Evolutionary conservation across 352 stramenopile species (phyloP).

Genomic region (Phytophthora citrophthora): DNA sequence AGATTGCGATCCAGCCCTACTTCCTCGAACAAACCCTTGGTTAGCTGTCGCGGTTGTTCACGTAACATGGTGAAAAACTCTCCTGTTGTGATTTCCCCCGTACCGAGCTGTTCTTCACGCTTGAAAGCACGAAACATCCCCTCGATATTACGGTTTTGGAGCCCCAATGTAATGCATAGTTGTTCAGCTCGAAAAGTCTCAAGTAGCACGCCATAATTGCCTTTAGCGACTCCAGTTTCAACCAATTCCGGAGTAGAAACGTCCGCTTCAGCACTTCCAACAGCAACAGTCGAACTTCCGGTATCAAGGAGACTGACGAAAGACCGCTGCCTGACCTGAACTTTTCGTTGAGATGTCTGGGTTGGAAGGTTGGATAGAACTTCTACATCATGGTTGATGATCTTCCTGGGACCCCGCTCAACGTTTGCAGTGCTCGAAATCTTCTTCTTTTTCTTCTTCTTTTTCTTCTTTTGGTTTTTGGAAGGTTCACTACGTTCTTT

Average conservation of each 20-base stretch:
- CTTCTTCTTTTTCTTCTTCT: constrained; percentile 12
- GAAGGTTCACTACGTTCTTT: background rate
- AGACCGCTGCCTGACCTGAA: constrained; percentile 18
- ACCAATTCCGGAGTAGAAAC: background rate
- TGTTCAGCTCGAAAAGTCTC: constrained; percentile 55
- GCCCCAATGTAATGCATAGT: constrained; percentile 56
- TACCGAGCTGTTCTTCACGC: constrained; percentile 52
- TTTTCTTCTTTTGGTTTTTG: constrained; percentile 11
- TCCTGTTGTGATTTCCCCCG: constrained; percentile 56
- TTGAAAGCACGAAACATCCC: constrained; percentile 46
- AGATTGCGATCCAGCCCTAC: constrained; percentile 39
- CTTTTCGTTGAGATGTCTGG: constrained; percentile 7
- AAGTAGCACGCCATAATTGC: constrained; percentile 55
- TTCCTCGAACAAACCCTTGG: constrained; percentile 56
- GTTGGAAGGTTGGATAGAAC: background rate
- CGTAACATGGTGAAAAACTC: constrained; percentile 67
- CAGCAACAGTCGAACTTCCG: constrained; percentile 14
- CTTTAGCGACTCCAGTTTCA: constrained; percentile 37
- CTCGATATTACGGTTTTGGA: constrained; percentile 49
- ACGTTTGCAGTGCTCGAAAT: constrained; percentile 1
- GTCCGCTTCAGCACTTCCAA: background rate
- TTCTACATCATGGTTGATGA: background rate
- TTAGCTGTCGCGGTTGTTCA: constrained; percentile 66
- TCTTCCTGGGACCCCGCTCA: constrained; percentile 9
- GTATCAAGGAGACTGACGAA: constrained; percentile 4